Percentiles rank a stretch among this genome's conserved stretches.
Conservation (phyloP, 1,284 basidiomycete species). For the Trametes polyzona region DNA sequence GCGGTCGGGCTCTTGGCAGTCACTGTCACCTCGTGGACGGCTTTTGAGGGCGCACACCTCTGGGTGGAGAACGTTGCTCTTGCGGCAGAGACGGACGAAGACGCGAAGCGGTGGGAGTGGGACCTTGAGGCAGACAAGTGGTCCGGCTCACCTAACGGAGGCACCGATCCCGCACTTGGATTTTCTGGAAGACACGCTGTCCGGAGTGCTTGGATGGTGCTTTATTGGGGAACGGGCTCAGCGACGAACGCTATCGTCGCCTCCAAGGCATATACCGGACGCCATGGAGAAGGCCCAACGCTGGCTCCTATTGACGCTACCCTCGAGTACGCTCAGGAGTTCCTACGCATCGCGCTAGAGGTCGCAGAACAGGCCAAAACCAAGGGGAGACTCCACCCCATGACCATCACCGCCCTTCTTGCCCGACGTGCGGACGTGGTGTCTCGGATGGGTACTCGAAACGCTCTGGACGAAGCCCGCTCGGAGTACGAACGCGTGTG, state of each 20-base stretch:
- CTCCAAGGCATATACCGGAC: conserved; percentile 42
- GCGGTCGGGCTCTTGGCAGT: conserved; percentile 44
- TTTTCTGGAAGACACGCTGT: conserved; percentile 67
- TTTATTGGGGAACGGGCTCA: conserved; percentile 69
- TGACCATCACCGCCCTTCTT: conserved; percentile 63
- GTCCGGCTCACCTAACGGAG: conserved; percentile 71
- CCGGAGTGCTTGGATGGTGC: conserved; percentile 78
- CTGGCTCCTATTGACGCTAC: conserved; percentile 55
- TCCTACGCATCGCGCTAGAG: conserved; percentile 55
- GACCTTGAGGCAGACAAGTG: conserved; percentile 70
- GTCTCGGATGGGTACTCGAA: conserved; percentile 66
- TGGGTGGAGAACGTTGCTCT: conserved; percentile 74
- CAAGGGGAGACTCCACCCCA: conserved; percentile 47
- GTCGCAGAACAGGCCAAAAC: conserved; percentile 46
- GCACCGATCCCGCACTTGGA: conserved; percentile 76
- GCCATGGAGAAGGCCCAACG: conserved; percentile 40
- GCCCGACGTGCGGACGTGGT: conserved; percentile 65
- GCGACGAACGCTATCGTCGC: conserved; percentile 42
- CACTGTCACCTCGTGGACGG: conserved; percentile 43
- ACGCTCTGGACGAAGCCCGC: conserved; percentile 61
- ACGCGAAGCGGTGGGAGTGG: conserved; percentile 73
- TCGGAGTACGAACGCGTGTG: conserved; percentile 69
- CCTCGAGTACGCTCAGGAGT: conserved; percentile 56
- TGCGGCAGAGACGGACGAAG: conserved; percentile 54
- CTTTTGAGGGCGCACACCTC: conserved; percentile 65